These are phyloP conservation scores for Colletotrichum truncatum DNA, from an alignment of 2,329 filamentous ascomycete species.

Conservation along the genomic window DNA sequence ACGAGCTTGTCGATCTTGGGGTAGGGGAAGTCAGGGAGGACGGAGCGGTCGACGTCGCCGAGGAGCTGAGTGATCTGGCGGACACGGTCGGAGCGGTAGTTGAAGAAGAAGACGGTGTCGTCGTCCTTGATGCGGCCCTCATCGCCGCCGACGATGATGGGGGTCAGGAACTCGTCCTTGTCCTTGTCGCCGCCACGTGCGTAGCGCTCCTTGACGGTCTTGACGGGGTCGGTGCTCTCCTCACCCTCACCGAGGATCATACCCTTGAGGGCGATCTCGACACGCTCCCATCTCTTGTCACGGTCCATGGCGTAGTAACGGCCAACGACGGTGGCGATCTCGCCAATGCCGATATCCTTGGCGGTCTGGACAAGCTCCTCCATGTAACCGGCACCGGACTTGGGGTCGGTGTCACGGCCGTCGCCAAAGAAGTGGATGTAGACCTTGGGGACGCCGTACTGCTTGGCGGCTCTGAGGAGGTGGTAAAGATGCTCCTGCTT, in stretches of 20 bases:
- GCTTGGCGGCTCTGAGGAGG: constrained; percentile 89
- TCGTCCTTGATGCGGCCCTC: constrained; percentile 88
- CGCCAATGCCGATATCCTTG: constrained; percentile 85
- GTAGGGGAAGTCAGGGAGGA: constrained; percentile 90
- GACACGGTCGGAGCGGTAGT: constrained; percentile 98
- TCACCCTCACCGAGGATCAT: constrained; percentile 89
- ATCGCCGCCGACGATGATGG: constrained; percentile 91
- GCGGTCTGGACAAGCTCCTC: constrained; percentile 82
- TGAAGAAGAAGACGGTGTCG: constrained; percentile 99
- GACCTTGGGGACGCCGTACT: constrained; percentile 85
- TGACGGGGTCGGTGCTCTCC: constrained; percentile 82
- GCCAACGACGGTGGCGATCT: constrained; percentile 92
- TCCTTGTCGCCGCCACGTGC: constrained; percentile 73
- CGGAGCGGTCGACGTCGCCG: constrained; percentile 90
- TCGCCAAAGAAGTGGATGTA: constrained; percentile 99
- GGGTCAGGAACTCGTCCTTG: constrained; percentile 98
- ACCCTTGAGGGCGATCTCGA: constrained; percentile 90
- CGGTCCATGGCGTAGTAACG: constrained; percentile 99
- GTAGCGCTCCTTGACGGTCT: constrained; percentile 88
- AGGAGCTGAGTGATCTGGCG: constrained; percentile 96
- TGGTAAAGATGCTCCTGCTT: constrained; percentile 94
- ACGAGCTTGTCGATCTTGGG: constrained; percentile 86
- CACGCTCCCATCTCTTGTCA: constrained; percentile 98
- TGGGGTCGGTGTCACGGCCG: constrained; percentile 96
- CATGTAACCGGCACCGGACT: constrained; percentile 90